Conservation (phyloP, 2,329 filamentous ascomycete genomes). For the Hypoxylon sp. region DNA sequence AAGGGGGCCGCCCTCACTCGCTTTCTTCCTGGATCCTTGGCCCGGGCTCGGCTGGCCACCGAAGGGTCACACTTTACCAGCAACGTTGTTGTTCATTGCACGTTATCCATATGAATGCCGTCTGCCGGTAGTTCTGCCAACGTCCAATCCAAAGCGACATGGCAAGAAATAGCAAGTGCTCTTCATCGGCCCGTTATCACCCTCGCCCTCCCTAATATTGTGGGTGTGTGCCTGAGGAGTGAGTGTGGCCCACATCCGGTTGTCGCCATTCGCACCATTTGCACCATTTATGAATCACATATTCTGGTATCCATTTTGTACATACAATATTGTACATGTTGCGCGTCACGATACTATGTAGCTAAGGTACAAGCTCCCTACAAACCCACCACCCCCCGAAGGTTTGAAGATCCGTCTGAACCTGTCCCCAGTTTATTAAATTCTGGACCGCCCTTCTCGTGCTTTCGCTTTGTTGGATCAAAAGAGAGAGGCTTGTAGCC, state of each 20-base stretch:
- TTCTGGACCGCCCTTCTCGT: constrained; percentile 46
- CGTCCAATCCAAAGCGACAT: constrained; percentile 39
- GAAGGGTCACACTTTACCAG: constrained; percentile 41
- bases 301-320: constrained; percentile 19
- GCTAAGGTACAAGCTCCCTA: constrained; percentile 16
- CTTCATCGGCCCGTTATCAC: constrained; percentile 45
- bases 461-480: constrained; percentile 38
- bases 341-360: constrained; percentile 43
- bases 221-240: constrained; percentile 23
- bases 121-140: constrained; percentile 42
- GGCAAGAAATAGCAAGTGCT: constrained; percentile 28
- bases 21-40: constrained; percentile 25
- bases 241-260: constrained; percentile 37
- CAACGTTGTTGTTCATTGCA: constrained; percentile 38
- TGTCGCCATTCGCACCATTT: constrained; percentile 34
- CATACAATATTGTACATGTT: constrained; percentile 29
- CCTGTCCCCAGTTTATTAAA: constrained; percentile 46
- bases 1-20: constrained; percentile 15
- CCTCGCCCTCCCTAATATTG: constrained; percentile 11
- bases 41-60: constrained; percentile 32
- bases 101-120: constrained; percentile 45
- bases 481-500: constrained; percentile 19
- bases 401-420: constrained; percentile 44
- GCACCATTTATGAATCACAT: constrained; percentile 34
- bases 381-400: constrained; percentile 28